Conservation (phyloP, 2,329 filamentous ascomycete species). For the Aureobasidium sp. region DNA sequence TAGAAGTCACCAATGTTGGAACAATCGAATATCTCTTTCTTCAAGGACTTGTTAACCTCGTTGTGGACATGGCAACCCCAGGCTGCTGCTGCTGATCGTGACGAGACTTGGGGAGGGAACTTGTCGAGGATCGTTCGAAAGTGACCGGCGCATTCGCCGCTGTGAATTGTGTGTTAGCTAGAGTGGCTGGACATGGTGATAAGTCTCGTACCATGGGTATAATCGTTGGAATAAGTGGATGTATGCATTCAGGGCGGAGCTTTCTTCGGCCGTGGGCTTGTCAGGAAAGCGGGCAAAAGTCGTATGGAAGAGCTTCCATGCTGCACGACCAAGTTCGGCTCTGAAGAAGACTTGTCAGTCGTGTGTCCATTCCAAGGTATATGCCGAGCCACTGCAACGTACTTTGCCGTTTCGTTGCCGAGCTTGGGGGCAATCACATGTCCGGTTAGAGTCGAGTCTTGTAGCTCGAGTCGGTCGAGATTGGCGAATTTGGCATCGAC, state of each 20-base stretch:
- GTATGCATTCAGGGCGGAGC: conserved; percentile 50
- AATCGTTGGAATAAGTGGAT: conserved; percentile 57
- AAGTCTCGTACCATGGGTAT: conserved; percentile 47
- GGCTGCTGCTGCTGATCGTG: conserved; percentile 52
- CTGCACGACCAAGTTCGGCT: conserved; percentile 55
- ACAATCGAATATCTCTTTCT: conserved; percentile 56
- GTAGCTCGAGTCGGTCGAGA: conserved; percentile 19
- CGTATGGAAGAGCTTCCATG: conserved; percentile 60
- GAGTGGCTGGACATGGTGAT: neutral
- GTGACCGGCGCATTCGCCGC: conserved; percentile 57
- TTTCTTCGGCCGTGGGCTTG: conserved; percentile 52
- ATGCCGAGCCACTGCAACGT: conserved; percentile 22
- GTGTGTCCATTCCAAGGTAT: neutral
- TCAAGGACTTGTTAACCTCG: conserved; percentile 54
- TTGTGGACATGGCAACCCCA: conserved; percentile 63
- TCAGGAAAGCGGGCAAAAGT: conserved; percentile 59
- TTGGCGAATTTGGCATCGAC: conserved; percentile 12
- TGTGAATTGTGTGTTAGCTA: conserved; percentile 5
- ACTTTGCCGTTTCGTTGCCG: conserved; percentile 76
- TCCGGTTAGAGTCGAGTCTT: conserved; percentile 44
- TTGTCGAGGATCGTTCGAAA: conserved; percentile 54
- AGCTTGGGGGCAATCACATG: conserved; percentile 71
- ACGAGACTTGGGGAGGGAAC: conserved; percentile 57
- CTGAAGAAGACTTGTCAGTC: conserved; percentile 24
- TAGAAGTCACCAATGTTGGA: conserved; percentile 58